These are phyloP conservation scores for Grifola frondosa DNA, from an alignment of 1,284 basidiomycete species.

Conservation along the genomic window DNA sequence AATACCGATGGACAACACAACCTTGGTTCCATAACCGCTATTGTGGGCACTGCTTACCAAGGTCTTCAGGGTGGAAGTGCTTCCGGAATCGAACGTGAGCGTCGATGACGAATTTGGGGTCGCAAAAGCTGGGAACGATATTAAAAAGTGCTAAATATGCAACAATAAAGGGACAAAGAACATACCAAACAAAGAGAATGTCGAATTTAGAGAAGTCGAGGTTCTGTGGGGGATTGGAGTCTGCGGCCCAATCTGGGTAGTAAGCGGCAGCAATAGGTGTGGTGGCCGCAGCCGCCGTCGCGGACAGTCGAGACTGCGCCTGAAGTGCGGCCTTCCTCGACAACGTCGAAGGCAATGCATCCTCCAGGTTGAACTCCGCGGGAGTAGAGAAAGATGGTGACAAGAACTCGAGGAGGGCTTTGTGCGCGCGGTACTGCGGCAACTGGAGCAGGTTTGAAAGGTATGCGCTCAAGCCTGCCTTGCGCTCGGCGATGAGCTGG, in stretches of 20 bases:
- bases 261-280: conserved; percentile 46
- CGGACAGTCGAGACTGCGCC: conserved; percentile 14
- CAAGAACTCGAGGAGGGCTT: conserved; percentile 41
- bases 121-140: conserved; percentile 60
- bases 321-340: conserved; percentile 41
- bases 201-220: conserved; percentile 73
- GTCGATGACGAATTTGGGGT: conserved; percentile 59
- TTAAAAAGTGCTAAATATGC: conserved; percentile 9
- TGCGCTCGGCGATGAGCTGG: conserved; percentile 50
- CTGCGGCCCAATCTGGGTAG: conserved; percentile 70
- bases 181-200: conserved; percentile 63
- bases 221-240: conserved; percentile 56
- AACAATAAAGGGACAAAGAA: background rate
- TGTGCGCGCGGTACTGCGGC: conserved; percentile 33
- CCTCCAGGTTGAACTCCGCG: conserved; percentile 38
- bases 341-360: conserved; percentile 46
- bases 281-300: conserved; percentile 17
- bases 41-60: conserved; percentile 62
- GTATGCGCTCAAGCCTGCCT: conserved; percentile 44
- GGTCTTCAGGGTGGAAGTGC: conserved; percentile 52
- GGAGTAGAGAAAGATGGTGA: conserved; percentile 22
- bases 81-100: conserved; percentile 58
- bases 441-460: conserved; percentile 37
- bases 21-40: conserved; percentile 56
- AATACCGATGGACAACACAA: conserved; percentile 72